A percentile compares a stretch with the other conserved stretches of the same genome.
Conservation (phyloP, 2,329 filamentous ascomycete species). For the Fusarium aywerte region DNA sequence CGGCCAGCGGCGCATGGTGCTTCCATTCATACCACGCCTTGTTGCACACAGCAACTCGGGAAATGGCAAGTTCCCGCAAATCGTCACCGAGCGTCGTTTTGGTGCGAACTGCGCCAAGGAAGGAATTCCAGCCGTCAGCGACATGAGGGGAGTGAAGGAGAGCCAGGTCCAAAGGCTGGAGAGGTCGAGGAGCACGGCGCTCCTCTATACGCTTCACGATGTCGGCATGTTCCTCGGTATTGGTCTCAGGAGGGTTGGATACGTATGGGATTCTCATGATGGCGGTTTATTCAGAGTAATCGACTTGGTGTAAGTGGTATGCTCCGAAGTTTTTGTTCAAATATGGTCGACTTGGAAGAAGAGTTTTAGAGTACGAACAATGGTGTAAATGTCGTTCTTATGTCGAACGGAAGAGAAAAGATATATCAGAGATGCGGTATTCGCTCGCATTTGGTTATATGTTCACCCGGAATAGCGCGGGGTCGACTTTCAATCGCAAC, state of each 20-base stretch:
- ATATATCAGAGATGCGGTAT: not conserved
- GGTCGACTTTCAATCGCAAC: constrained; percentile 40
- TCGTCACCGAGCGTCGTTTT: constrained; percentile 61
- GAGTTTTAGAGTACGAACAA: not conserved
- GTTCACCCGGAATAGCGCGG: constrained; percentile 45
- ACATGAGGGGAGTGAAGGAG: constrained; percentile 79
- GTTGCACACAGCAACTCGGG: constrained; percentile 82
- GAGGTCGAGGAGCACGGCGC: constrained; percentile 73
- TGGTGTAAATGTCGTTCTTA: not conserved
- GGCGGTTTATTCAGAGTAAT: constrained; percentile 29
- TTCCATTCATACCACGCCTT: constrained; percentile 87
- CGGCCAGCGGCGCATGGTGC: constrained; percentile 77
- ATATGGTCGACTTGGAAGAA: not conserved
- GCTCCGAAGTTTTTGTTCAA: not conserved
- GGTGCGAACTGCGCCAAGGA: constrained; percentile 72
- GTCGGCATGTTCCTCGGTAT: constrained; percentile 59
- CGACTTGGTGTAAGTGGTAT: constrained; percentile 19
- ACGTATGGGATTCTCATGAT: constrained; percentile 76
- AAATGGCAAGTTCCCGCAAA: constrained; percentile 82
- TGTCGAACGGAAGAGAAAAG: not conserved
- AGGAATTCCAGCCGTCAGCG: constrained; percentile 79
- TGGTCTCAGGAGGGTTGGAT: constrained; percentile 60
- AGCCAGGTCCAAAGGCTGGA: constrained; percentile 79
- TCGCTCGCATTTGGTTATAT: constrained; percentile 44
- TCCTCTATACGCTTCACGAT: constrained; percentile 72